phyloP scores from a whole-genome alignment of 108 stramenopile species.

The Discostella stelligeroides region DNA sequence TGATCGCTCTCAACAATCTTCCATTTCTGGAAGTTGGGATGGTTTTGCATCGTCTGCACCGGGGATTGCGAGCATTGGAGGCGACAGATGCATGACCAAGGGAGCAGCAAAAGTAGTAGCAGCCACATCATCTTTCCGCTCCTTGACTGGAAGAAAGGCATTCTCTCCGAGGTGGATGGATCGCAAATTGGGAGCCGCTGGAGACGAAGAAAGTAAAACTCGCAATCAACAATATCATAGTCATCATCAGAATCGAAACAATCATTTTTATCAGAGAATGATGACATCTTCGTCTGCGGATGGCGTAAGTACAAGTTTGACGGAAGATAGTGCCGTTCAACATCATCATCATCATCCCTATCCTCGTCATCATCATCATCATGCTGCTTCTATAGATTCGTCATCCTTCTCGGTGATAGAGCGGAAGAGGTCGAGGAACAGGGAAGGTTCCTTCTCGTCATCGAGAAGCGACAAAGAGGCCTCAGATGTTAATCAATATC shows the following conservation, averaged over 20 bases:
- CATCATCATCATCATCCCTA: too few relatives aligned
- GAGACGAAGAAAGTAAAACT: too few relatives aligned
- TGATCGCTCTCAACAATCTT: constrained; percentile 1
- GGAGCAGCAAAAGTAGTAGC: too few relatives aligned
- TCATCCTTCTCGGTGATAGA: not conserved
- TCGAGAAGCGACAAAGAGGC: not conserved
- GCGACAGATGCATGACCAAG: too few relatives aligned
- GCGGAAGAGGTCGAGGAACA: not conserved
- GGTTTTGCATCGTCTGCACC: too few relatives aligned
- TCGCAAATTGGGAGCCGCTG: not conserved
- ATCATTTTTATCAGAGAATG: not conserved
- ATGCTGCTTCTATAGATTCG: too few relatives aligned
- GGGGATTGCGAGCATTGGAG: too few relatives aligned
- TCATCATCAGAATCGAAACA: not conserved
- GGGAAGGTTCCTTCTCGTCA: not conserved
- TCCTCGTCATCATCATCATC: too few relatives aligned
- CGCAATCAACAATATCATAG: not conserved
- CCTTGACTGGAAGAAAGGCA: not conserved
- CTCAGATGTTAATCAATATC: too few relatives aligned
- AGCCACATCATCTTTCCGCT: not conserved
- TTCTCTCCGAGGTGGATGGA: constrained; percentile 6
- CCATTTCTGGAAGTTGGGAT: constrained; percentile 1
- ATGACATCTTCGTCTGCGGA: not conserved
- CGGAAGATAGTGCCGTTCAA: constrained; percentile 4
- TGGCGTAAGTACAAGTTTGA: not conserved